phyloP scores from a whole-genome alignment of 2,329 filamentous ascomycete genomes.

The Xylaria multiplex region DNA sequence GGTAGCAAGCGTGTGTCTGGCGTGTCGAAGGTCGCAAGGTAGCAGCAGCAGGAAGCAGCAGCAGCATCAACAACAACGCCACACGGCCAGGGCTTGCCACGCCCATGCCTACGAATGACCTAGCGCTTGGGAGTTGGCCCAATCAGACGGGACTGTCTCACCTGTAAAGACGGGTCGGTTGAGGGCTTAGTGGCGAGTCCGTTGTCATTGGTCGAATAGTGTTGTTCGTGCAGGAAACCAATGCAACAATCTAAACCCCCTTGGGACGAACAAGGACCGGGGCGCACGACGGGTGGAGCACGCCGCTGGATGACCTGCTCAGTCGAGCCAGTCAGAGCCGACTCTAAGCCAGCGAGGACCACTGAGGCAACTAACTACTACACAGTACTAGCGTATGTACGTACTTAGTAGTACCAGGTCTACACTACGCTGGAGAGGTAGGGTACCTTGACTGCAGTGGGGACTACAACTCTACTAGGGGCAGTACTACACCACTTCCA shows the following conservation, averaged over 20 bases:
- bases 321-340: conserved; percentile 29
- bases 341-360: conserved; percentile 20
- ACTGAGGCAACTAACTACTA: conserved; percentile 32
- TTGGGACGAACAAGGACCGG: conserved; percentile 28
- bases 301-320: neutral
- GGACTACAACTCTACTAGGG: too few species aligned
- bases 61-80: conserved; percentile 35
- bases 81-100: conserved; percentile 36
- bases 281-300: conserved; percentile 6
- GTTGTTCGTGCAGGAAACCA: conserved; percentile 29
- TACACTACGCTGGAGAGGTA: too few species aligned
- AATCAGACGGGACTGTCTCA: conserved; percentile 12
- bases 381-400: too few species aligned
- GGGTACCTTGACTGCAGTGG: too few species aligned
- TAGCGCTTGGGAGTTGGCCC: conserved; percentile 34
- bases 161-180: neutral
- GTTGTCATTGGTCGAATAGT: conserved; percentile 30
- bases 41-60: conserved; percentile 16
- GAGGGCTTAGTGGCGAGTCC: conserved; percentile 33
- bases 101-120: conserved; percentile 33
- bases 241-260: conserved; percentile 30
- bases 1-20: neutral
- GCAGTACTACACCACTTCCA: neutral
- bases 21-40: conserved; percentile 4
- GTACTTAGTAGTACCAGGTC: too few species aligned